Percentiles rank a stretch among this genome's conserved stretches.
Conservation (phyloP, 768 basidiomycete species). For the Mycena pura region DNA sequence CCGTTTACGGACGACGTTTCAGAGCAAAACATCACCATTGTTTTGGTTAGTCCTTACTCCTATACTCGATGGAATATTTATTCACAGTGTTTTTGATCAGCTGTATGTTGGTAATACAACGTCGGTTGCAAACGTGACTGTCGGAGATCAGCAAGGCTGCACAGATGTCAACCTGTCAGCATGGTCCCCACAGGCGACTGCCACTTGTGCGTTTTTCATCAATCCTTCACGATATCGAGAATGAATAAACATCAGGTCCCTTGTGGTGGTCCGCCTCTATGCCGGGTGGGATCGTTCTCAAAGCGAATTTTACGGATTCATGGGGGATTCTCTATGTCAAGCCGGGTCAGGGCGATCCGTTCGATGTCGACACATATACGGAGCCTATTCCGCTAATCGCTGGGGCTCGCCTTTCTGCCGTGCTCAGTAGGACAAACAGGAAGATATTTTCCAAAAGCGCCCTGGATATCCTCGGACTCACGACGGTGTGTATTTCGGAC, state of each 20-base stretch:
- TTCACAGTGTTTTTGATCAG: neutral
- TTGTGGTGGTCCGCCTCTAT: neutral
- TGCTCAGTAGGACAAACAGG: neutral
- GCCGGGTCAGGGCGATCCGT: neutral
- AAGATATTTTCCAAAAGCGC: neutral
- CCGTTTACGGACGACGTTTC: neutral
- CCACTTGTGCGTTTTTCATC: neutral
- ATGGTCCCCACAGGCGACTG: too few relatives aligned
- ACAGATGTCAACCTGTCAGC: too few relatives aligned
- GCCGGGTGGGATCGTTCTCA: neutral
- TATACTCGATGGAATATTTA: neutral
- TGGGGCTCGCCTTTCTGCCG: neutral
- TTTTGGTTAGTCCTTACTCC: neutral
- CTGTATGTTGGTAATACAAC: neutral
- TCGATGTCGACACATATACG: neutral
- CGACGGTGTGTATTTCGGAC: neutral
- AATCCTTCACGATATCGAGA: neutral
- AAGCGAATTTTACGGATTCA: neutral
- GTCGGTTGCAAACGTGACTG: neutral
- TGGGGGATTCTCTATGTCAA: neutral
- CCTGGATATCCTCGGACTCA: neutral
- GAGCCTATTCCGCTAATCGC: neutral
- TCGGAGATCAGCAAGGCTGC: neutral
- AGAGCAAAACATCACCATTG: neutral
- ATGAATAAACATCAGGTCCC: neutral